Evolutionary conservation across 2,329 filamentous ascomycete genomes (phyloP).

Genomic region (Torrubiellomyces zombiae): DNA sequence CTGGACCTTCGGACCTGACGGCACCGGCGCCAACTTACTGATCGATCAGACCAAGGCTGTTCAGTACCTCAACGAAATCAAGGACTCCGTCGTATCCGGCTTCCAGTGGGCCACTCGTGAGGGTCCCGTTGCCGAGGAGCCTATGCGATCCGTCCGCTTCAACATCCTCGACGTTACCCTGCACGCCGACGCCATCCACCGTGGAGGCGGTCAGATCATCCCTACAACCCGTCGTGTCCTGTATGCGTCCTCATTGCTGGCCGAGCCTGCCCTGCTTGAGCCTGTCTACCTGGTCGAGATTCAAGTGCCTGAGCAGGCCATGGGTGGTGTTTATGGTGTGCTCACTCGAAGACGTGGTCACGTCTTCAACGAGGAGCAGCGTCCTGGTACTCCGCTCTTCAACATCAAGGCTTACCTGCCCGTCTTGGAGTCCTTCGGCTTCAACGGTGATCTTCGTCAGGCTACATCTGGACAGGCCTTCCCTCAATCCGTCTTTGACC

Average conservation of each 20-base stretch:
- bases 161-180: constrained; percentile 99
- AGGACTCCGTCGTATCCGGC: constrained; percentile 98
- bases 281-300: constrained; percentile 99
- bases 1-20: constrained; percentile 98
- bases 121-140: constrained; percentile 95
- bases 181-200: constrained; percentile 98
- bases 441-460: constrained; percentile 91
- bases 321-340: constrained; percentile 99
- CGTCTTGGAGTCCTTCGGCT: constrained; percentile 96
- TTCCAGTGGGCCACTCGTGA: constrained; percentile 99
- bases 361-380: constrained; percentile 97
- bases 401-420: constrained; percentile 96
- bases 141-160: constrained; percentile 92
- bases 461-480: constrained; percentile 95
- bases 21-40: constrained; percentile 92
- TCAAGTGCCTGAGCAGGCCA: constrained; percentile 93
- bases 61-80: constrained; percentile 99
- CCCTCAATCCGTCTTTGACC: constrained; percentile 97
- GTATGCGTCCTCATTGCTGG: constrained; percentile 82
- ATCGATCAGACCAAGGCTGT: constrained; percentile 99
- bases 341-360: constrained; percentile 95
- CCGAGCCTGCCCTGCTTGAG: constrained; percentile 82
- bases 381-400: constrained; percentile 96
- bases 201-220: constrained; percentile 98
- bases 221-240: constrained; percentile 95